Evolutionary conservation across 176 grass and related monocot genomes (phyloP).

Genomic region (Elaeis guineensis): DNA sequence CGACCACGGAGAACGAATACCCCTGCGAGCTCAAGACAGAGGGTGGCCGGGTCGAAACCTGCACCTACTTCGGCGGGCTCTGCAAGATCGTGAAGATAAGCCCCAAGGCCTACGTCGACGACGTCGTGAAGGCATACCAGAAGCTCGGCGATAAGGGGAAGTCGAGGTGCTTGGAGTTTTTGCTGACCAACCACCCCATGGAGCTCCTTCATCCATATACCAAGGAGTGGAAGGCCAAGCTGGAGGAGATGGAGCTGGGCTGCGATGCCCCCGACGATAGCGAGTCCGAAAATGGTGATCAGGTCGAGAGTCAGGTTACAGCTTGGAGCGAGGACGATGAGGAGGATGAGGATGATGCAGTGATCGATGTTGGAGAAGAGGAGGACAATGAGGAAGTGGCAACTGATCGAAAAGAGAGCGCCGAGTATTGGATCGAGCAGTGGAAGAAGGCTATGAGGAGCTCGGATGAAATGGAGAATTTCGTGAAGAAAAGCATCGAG

Average conservation of each 20-base stretch:
- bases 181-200: constrained; percentile 74
- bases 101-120: constrained; percentile 86
- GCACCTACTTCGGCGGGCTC: constrained; percentile 70
- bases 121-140: constrained; percentile 80
- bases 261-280: constrained; percentile 82
- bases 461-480: constrained; percentile 75
- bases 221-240: constrained; percentile 90
- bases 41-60: constrained; percentile 24
- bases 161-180: constrained; percentile 65
- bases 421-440: constrained; percentile 59
- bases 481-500: constrained; percentile 55
- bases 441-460: constrained; percentile 71
- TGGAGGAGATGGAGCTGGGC: constrained; percentile 88
- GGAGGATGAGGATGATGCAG: constrained; percentile 2
- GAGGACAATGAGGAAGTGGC: constrained; percentile 15
- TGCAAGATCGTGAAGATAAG: constrained; percentile 73
- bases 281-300: constrained; percentile 25
- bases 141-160: constrained; percentile 52
- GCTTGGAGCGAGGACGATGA: constrained; percentile 45
- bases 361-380: constrained; percentile 3
- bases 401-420: constrained; percentile 26
- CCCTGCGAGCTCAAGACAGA: constrained; percentile 50
- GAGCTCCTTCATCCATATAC: constrained; percentile 90
- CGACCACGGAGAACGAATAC: constrained; percentile 46
- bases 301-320: constrained; percentile 8